Base-by-base conservation (phyloP, 345 rosid genomes). In the Erucastrum elatum region DNA sequence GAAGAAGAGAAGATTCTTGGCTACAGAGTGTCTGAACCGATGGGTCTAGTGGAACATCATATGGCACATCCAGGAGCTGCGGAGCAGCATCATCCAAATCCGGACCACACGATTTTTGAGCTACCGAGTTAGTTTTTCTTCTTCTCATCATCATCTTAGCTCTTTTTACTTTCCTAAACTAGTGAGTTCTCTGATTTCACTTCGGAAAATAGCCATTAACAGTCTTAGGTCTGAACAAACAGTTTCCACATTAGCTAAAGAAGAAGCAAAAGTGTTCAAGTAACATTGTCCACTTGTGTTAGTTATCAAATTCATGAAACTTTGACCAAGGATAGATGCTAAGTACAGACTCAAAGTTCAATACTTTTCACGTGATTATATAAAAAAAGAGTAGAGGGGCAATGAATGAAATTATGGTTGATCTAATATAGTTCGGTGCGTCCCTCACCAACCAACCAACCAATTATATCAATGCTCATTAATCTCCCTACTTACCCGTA, bases 1-100 rank as follows among this genome's bases (percentile, higher is more conserved):
- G 83, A 93, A 87, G 44, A 89, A 89, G 81, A 87, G 97, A 26
- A 86, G 92, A 76, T 88, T 77, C 79, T 81, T 90, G 88, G 84
- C 86, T 84, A 80, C 90, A 68, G 98, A 94, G 78, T 89, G 89
- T 79, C 76, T 94, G 72, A 94, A 92, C 82, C 96, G 97, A 92
- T 65, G 94, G 96, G 62, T 89, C 21, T 21, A 21, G 21, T 21
- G 21, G 21, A 21, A 21, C 84, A 76, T 94, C 95, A 0, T 90
- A 92, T 70, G 89, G 89, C 67, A 85, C 91, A 58, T 75, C 93
- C 0, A 86, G 90, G 44, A 84, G 88, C 79, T 88, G 91, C 76
- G 75, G n/a, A n/a, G n/a, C 91, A 11, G 85, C 73, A 63, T 85
- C 96, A 41, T 87, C 92, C 64, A 90, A 84, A 80, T 71, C 83